Conservation (phyloP, 768 basidiomycete genomes). For the Phylloporus sp. region DNA sequence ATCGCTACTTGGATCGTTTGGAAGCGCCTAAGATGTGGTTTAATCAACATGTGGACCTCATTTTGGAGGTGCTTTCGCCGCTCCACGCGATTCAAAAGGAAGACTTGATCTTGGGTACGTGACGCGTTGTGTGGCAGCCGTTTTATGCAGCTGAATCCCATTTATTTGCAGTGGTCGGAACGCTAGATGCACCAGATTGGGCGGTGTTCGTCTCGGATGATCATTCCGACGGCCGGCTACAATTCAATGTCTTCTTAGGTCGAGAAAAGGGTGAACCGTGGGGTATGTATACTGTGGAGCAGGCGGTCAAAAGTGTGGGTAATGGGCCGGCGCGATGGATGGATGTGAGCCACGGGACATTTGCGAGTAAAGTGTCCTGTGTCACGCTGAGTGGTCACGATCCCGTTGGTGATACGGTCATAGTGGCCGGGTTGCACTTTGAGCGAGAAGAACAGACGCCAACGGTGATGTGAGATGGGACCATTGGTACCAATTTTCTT, state of each 20-base stretch:
- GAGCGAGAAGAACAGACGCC: slow-evolving; percentile 57
- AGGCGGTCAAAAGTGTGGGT: slow-evolving; percentile 36
- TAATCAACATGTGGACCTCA: slow-evolving; percentile 58
- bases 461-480: slow-evolving; percentile 38
- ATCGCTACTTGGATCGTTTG: slow-evolving; percentile 60
- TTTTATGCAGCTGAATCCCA: neutral
- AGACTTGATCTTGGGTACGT: slow-evolving; percentile 49
- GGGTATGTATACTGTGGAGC: slow-evolving; percentile 69
- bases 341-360: slow-evolving; percentile 32
- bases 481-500: neutral
- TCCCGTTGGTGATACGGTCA: slow-evolving; percentile 45
- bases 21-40: slow-evolving; percentile 73
- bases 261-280: slow-evolving; percentile 56
- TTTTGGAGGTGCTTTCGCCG: slow-evolving; percentile 51
- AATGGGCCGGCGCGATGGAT: slow-evolving; percentile 50
- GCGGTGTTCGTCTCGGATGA: slow-evolving; percentile 72
- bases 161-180: slow-evolving; percentile 53
- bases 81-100: slow-evolving; percentile 51
- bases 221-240: slow-evolving; percentile 60
- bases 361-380: slow-evolving; percentile 53
- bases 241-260: slow-evolving; percentile 65
- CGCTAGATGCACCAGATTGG: slow-evolving; percentile 66
- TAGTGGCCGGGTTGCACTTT: slow-evolving; percentile 64
- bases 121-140: neutral
- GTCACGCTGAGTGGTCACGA: slow-evolving; percentile 23